Evolutionary conservation across 139 green algal genomes (phyloP).

Genomic region (Coelastrella sp.): DNA sequence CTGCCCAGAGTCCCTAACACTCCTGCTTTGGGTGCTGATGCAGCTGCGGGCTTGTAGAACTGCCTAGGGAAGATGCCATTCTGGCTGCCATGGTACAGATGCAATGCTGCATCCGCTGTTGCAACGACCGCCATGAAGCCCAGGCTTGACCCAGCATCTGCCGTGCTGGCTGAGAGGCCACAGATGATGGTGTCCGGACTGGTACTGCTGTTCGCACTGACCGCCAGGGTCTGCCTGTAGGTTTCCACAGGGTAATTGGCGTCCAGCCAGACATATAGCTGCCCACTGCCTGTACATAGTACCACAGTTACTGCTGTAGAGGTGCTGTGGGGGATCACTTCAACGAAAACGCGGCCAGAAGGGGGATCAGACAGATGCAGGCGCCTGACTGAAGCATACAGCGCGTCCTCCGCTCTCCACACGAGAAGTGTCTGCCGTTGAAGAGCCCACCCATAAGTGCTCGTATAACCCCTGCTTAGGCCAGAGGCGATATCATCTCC

Average conservation of each 20-base stretch:
- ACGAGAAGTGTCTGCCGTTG: slow-evolving; percentile 37
- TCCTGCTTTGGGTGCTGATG: neutral
- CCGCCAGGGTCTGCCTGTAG: slow-evolving; percentile 1
- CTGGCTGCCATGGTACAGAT: slow-evolving; percentile 47
- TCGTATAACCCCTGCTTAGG: neutral
- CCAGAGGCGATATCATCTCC: neutral
- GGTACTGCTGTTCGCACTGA: neutral
- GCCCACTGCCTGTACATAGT: slow-evolving; percentile 32
- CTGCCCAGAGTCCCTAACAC: slow-evolving; percentile 20
- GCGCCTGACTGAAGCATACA: slow-evolving; percentile 28
- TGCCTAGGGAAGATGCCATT: slow-evolving; percentile 49
- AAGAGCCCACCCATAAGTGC: slow-evolving; percentile 33
- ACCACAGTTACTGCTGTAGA: slow-evolving; percentile 48
- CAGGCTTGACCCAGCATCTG: neutral
- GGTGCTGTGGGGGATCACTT: slow-evolving; percentile 11
- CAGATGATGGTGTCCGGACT: neutral
- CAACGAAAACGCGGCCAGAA: slow-evolving; percentile 22
- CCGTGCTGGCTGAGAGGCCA: slow-evolving; percentile 28
- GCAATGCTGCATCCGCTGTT: slow-evolving; percentile 42
- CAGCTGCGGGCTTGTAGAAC: slow-evolving; percentile 33
- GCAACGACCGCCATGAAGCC: slow-evolving; percentile 47
- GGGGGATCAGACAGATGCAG: slow-evolving; percentile 28
- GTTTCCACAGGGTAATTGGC: slow-evolving; percentile 15
- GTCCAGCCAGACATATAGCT: slow-evolving; percentile 51
- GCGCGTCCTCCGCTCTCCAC: slow-evolving; percentile 39